Evolutionary conservation across 805 yeast genomes (phyloP).

Genomic region (Teunomyces panamensis): DNA sequence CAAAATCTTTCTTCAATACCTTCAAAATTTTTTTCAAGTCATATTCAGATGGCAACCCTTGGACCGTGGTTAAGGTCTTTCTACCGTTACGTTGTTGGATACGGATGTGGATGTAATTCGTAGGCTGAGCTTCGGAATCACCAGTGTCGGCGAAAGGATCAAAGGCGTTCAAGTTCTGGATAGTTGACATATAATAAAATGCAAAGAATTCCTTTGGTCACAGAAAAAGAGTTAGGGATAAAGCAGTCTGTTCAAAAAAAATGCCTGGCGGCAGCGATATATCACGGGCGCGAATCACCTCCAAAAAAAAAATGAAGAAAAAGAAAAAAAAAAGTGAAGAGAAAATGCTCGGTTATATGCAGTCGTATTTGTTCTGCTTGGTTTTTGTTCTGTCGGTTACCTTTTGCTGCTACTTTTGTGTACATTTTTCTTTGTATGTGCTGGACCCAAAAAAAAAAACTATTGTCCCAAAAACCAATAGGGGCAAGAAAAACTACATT

Average conservation of each 20-base stretch:
- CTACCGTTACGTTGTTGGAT: slow-evolving; percentile 99
- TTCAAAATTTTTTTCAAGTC: slow-evolving; percentile 91
- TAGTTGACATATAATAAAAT: slow-evolving; percentile 64
- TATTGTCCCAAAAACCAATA: neutral
- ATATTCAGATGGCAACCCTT: slow-evolving; percentile 93
- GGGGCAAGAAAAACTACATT: neutral
- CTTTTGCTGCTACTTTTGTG: neutral
- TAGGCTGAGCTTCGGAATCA: slow-evolving; percentile 96
- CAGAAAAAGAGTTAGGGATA: slow-evolving; percentile 1
- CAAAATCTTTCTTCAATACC: slow-evolving; percentile 95
- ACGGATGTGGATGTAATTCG: slow-evolving; percentile 95
- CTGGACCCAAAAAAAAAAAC: neutral
- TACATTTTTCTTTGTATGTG: neutral
- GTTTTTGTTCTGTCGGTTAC: neutral
- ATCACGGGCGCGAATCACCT: neutral
- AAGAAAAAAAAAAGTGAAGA: neutral
- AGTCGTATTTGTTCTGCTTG: neutral
- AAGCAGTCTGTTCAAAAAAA: neutral
- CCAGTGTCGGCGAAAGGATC: slow-evolving; percentile 99
- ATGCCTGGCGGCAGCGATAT: neutral
- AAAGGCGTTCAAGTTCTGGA: slow-evolving; percentile 78
- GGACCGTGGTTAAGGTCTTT: slow-evolving; percentile 96
- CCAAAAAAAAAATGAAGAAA: neutral
- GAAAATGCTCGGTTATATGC: neutral
- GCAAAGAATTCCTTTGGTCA: neutral